Conservation (phyloP, 768 basidiomycete genomes). For the Pleurotus sapidus region DNA sequence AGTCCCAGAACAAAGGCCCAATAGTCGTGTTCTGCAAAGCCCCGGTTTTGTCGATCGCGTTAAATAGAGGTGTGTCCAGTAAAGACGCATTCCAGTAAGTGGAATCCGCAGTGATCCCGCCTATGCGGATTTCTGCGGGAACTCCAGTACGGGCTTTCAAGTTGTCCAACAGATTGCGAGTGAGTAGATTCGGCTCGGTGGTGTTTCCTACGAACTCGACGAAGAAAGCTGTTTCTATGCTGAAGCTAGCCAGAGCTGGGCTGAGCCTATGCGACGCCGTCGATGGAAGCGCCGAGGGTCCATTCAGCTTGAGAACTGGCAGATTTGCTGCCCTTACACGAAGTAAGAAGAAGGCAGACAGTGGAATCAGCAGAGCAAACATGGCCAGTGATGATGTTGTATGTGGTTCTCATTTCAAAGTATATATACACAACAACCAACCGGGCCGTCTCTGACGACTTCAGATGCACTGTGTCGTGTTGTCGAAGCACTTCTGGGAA, state of each 20-base stretch:
- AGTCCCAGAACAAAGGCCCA: conserved; percentile 48
- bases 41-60: conserved; percentile 41
- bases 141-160: conserved; percentile 40
- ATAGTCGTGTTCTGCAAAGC: conserved; percentile 48
- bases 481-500: too few species aligned
- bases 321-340: neutral
- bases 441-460: too few species aligned
- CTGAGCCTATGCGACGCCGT: conserved; percentile 41
- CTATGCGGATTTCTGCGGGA: conserved; percentile 46
- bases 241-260: conserved; percentile 49
- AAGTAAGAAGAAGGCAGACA: neutral
- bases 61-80: conserved; percentile 35
- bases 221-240: conserved; percentile 54
- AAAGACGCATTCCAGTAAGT: conserved; percentile 41
- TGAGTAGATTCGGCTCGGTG: conserved; percentile 38
- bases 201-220: conserved; percentile 47
- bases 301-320: conserved; percentile 30
- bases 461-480: too few species aligned
- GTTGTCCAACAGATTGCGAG: conserved; percentile 42
- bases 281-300: conserved; percentile 37
- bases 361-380: conserved; percentile 4
- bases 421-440: too few species aligned
- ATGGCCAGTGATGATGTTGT: neutral
- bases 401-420: too few species aligned
- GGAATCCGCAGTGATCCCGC: conserved; percentile 54